Evolutionary conservation across 208 protist genomes (phyloP).

Genomic region (Trypanosomatidae sp.): DNA sequence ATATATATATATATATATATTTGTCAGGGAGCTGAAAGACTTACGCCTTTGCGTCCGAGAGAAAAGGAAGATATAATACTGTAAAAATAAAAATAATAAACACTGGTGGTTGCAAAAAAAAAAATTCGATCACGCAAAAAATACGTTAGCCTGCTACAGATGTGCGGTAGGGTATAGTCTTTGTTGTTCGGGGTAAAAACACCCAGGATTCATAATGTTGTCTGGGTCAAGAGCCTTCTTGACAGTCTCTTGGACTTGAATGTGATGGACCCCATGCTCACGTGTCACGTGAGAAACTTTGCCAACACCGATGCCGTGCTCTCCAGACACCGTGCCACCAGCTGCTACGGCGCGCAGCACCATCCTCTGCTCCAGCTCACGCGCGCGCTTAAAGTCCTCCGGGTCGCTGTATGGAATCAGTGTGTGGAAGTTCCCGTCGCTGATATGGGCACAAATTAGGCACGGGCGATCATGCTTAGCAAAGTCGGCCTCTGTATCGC

Average conservation of each 20-base stretch:
- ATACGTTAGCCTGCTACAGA: no score
- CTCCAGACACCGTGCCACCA: slow-evolving; percentile 83
- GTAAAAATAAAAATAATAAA: no score
- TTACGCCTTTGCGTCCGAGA: no score
- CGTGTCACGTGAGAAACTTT: slow-evolving; percentile 56
- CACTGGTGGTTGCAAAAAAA: no score
- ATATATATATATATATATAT: no score
- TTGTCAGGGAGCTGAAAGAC: no score
- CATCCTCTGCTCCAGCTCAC: slow-evolving; percentile 63
- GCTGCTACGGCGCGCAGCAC: slow-evolving; percentile 62
- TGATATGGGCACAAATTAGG: slow-evolving; percentile 82
- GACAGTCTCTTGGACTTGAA: slow-evolving; percentile 81
- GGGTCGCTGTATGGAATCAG: slow-evolving; percentile 58
- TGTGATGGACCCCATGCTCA: slow-evolving; percentile 71
- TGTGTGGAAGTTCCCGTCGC: slow-evolving; percentile 92
- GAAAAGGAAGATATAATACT: no score
- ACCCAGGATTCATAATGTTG: slow-evolving; percentile 88
- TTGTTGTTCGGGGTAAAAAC: slow-evolving; percentile 68
- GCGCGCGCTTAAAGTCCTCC: slow-evolving; percentile 39
- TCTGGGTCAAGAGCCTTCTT: slow-evolving; percentile 87
- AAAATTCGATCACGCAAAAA: no score
- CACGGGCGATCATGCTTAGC: slow-evolving; percentile 20
- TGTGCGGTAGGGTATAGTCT: slow-evolving; percentile 38
- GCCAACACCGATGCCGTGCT: slow-evolving; percentile 85
- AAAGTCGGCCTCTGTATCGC: slow-evolving; percentile 73